Conservation (phyloP, 179 eudicot genomes). For the Corrigiola litoralis region DNA sequence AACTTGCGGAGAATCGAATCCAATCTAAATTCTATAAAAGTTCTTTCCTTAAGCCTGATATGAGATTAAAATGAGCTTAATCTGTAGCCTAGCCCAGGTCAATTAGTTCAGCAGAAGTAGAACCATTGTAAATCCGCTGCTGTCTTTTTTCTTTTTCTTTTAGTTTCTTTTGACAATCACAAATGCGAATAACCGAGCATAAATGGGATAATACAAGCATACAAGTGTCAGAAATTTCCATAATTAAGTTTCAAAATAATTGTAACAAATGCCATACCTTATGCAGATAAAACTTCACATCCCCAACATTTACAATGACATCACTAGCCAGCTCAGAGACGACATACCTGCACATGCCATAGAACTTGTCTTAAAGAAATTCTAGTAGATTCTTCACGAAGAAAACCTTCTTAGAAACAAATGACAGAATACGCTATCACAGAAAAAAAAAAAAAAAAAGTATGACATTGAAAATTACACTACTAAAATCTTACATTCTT, state of each 20-base stretch:
- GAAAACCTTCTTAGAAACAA: not conserved
- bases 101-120: not conserved
- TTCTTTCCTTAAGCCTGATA: too few relatives aligned
- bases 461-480: too few relatives aligned
- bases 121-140: not conserved
- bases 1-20: not conserved
- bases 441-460: too few relatives aligned
- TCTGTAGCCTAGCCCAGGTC: not conserved
- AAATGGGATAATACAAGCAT: too few relatives aligned
- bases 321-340: conserved; percentile 68
- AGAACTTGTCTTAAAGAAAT: conserved; percentile 5
- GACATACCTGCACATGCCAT: conserved; percentile 49
- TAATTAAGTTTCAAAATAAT: too few relatives aligned
- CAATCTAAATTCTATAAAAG: not conserved
- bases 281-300: conserved; percentile 67
- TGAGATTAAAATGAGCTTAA: not conserved
- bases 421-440: too few relatives aligned
- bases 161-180: not conserved
- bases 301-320: conserved; percentile 49
- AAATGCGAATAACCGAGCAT: conserved; percentile 2
- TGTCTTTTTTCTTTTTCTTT: too few relatives aligned
- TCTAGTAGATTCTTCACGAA: not conserved
- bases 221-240: not conserved
- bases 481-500: too few relatives aligned
- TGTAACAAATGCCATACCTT: conserved; percentile 41